A percentile compares a stretch with the other conserved stretches of the same genome.
phyloP scores from a whole-genome alignment of 768 basidiomycete species.

The Strobilomyces echinocephalus region DNA sequence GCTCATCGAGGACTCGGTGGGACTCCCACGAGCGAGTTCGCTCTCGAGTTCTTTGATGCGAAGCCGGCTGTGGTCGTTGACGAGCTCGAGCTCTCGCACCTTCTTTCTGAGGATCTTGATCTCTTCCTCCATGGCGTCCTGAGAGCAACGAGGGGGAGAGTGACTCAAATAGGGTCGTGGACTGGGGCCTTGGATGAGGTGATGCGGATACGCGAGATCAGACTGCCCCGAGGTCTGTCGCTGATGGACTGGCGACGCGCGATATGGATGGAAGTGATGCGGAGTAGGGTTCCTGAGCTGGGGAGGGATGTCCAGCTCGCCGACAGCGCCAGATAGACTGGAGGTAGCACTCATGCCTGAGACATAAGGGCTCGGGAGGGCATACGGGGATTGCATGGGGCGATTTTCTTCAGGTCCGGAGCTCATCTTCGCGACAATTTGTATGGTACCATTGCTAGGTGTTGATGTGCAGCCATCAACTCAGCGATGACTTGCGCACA shows the following conservation, averaged over 20 bases:
- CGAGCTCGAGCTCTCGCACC: conserved; percentile 60
- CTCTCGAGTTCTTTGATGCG: conserved; percentile 46
- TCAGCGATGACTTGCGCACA: conserved; percentile 27
- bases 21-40: conserved; percentile 36
- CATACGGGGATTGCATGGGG: conserved; percentile 28
- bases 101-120: conserved; percentile 50
- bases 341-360: conserved; percentile 44
- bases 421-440: conserved; percentile 28
- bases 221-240: conserved; percentile 22
- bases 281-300: conserved; percentile 29
- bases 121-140: conserved; percentile 43
- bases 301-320: conserved; percentile 42
- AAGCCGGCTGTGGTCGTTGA: conserved; percentile 46
- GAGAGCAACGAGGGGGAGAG: conserved; percentile 11
- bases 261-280: conserved; percentile 28
- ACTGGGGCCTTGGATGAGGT: conserved; percentile 14
- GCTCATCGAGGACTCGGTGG: conserved; percentile 19
- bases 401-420: conserved; percentile 35
- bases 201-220: conserved; percentile 18
- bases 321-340: conserved; percentile 60
- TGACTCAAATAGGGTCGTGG: conserved; percentile 20
- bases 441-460: conserved; percentile 26
- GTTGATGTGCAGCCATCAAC: conserved; percentile 13
- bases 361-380: conserved; percentile 33
- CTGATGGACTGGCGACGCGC: conserved; percentile 18